Evolutionary conservation across 768 basidiomycete genomes (phyloP).

Genomic region (Pulveroboletus frians): DNA sequence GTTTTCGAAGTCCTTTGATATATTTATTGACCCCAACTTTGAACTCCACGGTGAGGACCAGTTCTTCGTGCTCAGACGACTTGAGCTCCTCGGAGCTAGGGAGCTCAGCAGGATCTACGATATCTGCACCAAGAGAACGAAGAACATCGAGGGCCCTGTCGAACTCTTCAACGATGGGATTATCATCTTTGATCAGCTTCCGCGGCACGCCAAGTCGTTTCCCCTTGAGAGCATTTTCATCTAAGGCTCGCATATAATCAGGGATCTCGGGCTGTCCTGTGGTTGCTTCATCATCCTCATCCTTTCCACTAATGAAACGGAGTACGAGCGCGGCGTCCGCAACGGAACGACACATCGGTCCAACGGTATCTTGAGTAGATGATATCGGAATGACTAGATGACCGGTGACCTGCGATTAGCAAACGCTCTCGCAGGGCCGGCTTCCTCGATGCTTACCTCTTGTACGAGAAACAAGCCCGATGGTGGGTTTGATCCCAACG

Average conservation of each 20-base stretch:
- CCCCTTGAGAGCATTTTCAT: slow-evolving; percentile 42
- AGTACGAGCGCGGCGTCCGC: slow-evolving; percentile 53
- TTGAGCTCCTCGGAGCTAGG: slow-evolving; percentile 48
- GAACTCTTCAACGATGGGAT: slow-evolving; percentile 33
- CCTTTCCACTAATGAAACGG: slow-evolving; percentile 48
- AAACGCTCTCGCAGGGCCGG: not conserved
- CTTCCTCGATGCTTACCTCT: slow-evolving; percentile 23
- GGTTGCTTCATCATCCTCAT: slow-evolving; percentile 49
- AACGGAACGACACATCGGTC: slow-evolving; percentile 51
- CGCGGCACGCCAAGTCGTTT: slow-evolving; percentile 54
- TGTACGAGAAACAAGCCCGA: slow-evolving; percentile 37
- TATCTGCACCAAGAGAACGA: slow-evolving; percentile 38
- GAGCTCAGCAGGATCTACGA: slow-evolving; percentile 61
- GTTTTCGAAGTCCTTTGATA: slow-evolving; percentile 40
- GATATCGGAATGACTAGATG: slow-evolving; percentile 52
- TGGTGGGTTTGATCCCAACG: slow-evolving; percentile 38
- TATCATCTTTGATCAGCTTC: slow-evolving; percentile 21
- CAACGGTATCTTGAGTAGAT: slow-evolving; percentile 53
- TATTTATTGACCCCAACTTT: slow-evolving; percentile 55
- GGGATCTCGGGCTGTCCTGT: slow-evolving; percentile 50
- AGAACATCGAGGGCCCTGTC: slow-evolving; percentile 35
- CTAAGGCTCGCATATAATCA: slow-evolving; percentile 51
- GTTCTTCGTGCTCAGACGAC: slow-evolving; percentile 42
- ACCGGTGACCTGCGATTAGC: not conserved
- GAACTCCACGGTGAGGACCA: slow-evolving; percentile 54